Percentiles rank a stretch among this genome's conserved stretches.
Evolutionary conservation across 345 rosid species (phyloP).

Genomic region (Lepidium didymum): DNA sequence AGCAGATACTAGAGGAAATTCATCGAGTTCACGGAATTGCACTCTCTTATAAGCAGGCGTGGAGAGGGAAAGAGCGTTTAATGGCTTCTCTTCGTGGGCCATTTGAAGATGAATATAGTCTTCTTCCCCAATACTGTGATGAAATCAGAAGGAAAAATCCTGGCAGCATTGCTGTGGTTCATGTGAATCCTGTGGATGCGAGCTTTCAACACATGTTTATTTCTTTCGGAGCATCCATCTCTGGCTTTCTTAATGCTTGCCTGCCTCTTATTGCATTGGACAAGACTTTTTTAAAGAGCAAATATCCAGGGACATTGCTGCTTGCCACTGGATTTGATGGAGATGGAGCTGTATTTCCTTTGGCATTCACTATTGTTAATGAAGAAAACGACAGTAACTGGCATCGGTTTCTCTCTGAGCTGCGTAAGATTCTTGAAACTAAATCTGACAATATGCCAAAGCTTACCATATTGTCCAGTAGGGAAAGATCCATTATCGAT

Average conservation of each 20-base stretch:
- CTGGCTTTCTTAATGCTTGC: conserved; percentile 74
- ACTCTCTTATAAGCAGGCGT: conserved; percentile 86
- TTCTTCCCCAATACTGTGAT: conserved; percentile 85
- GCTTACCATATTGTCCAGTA: conserved; percentile 75
- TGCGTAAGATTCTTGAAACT: conserved; percentile 62
- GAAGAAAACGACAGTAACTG: conserved; percentile 77
- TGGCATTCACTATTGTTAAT: conserved; percentile 73
- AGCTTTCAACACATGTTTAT: conserved; percentile 76
- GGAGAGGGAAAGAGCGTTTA: conserved; percentile 93
- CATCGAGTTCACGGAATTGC: conserved; percentile 80
- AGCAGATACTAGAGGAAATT: conserved; percentile 86
- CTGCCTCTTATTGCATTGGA: conserved; percentile 84
- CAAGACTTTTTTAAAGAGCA: conserved; percentile 60
- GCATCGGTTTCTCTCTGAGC: conserved; percentile 82
- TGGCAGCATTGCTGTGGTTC: conserved; percentile 69
- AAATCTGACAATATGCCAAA: conserved; percentile 77
- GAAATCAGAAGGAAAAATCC: conserved; percentile 69
- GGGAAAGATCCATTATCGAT: conserved; percentile 58
- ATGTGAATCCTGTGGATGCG: conserved; percentile 45
- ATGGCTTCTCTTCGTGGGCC: conserved; percentile 73
- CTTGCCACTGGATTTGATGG: conserved; percentile 91
- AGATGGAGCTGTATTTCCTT: conserved; percentile 71
- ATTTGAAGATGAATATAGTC: conserved; percentile 84
- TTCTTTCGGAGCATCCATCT: conserved; percentile 74
- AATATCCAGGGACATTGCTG: conserved; percentile 68